Conservation (phyloP, 306 rosid genomes). For the Prunus davidiana region DNA sequence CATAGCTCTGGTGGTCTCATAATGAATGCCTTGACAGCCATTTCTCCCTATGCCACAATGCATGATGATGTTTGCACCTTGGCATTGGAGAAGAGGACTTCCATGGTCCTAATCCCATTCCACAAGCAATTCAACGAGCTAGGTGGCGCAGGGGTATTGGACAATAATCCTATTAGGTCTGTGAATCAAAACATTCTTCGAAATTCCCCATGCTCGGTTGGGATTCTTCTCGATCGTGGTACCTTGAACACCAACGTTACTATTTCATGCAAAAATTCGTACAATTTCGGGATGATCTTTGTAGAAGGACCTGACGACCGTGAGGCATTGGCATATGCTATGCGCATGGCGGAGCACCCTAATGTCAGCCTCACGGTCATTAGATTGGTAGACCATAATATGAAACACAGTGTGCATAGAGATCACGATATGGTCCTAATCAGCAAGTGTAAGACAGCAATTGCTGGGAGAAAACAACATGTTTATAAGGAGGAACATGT, state of each 20-base stretch:
- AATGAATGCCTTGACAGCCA: conserved; percentile 39
- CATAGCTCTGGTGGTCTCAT: conserved; percentile 9
- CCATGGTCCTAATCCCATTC: conserved; percentile 54
- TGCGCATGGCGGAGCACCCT: conserved; percentile 41
- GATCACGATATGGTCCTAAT: conserved; percentile 31
- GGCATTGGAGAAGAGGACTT: conserved; percentile 34
- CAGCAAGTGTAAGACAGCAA: conserved; percentile 24
- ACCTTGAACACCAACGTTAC: not conserved
- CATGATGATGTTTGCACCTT: conserved; percentile 57
- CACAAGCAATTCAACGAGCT: conserved; percentile 27
- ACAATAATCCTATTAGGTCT: conserved; percentile 20
- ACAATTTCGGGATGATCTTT: conserved; percentile 40
- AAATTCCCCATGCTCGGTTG: conserved; percentile 55
- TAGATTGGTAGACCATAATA: conserved; percentile 12
- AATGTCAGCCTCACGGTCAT: conserved; percentile 33
- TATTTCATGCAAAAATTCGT: not conserved
- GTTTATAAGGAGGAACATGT: conserved; percentile 36
- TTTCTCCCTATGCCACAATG: conserved; percentile 58
- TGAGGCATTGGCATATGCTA: conserved; percentile 47
- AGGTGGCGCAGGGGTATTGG: not conserved
- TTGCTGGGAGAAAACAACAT: conserved; percentile 13
- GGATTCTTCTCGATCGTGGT: conserved; percentile 45
- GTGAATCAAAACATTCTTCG: conserved; percentile 49
- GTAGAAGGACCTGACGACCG: conserved; percentile 65
- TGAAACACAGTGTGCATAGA: not conserved